These are phyloP conservation scores for Thermothelomyces thermophilus DNA, from an alignment of 2,329 filamentous ascomycete species.

Conservation along the genomic window DNA sequence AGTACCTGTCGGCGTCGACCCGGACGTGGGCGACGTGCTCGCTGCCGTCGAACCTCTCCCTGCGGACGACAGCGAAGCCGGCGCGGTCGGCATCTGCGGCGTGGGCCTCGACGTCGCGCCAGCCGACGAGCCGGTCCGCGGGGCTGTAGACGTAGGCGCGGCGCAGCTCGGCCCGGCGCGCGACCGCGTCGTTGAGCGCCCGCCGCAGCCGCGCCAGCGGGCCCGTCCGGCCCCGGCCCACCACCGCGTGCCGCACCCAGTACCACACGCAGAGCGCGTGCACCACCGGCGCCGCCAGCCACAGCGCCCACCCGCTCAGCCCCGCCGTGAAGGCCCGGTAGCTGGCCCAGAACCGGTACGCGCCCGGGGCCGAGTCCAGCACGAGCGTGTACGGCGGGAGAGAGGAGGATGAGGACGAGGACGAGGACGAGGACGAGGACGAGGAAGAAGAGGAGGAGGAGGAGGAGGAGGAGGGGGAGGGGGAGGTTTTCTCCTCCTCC, in stretches of 20 bases:
- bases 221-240: slow-evolving; percentile 4
- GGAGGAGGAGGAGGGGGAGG: too few species aligned
- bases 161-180: slow-evolving; percentile 31
- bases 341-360: slow-evolving; percentile 17
- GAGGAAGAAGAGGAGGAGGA: too few species aligned
- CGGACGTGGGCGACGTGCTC: slow-evolving; percentile 47
- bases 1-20: slow-evolving; percentile 42
- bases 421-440: too few species aligned
- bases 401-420: too few species aligned
- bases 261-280: slow-evolving; percentile 12
- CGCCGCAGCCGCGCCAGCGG: slow-evolving; percentile 7
- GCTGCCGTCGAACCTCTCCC: slow-evolving; percentile 42
- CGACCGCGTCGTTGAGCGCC: slow-evolving; percentile 14
- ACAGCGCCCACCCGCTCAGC: not conserved
- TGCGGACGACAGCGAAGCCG: slow-evolving; percentile 35
- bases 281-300: slow-evolving; percentile 13
- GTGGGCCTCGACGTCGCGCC: slow-evolving; percentile 42
- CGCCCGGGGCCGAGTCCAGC: slow-evolving; percentile 27
- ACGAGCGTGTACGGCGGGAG: slow-evolving; percentile 24
- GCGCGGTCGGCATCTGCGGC: slow-evolving; percentile 34
- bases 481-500: too few species aligned
- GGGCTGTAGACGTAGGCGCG: slow-evolving; percentile 48
- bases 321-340: slow-evolving; percentile 18
- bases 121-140: slow-evolving; percentile 42
- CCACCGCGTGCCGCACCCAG: slow-evolving; percentile 12